Evolutionary conservation across 1,284 basidiomycete species (phyloP), one percentile per base, ranked within the genome.

Genomic region (Rhodotorula sp.): DNA sequence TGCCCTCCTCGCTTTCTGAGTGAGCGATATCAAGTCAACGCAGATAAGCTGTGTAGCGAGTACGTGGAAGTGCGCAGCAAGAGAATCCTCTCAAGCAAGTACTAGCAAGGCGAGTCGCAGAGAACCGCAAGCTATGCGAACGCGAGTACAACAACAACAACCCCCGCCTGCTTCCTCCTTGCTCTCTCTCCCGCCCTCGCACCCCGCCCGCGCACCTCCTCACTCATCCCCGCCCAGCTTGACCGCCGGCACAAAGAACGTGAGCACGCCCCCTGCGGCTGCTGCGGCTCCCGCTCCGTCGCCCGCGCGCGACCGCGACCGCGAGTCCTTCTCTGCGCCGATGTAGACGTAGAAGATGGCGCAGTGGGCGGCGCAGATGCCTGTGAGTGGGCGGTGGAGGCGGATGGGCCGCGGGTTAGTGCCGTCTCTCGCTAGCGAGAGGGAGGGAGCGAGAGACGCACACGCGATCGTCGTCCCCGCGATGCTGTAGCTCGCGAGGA

Each of bases 321-420:
- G 41, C 29, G 25, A 19, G 48, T 51, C 60, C 48, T 50, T 50
- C 57, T 78, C 73, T 19, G 80, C 77, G 17, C 80, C 80, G 37
- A 81, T 76, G 68, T 81, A 81, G 64, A 81, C 80, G 72, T 81
- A 81, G 55, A 81, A 81, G 69, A 81, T 81, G 54, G 78, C 80
- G 69, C 80, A 81, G 69, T 81, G 80, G 44, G 71, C 70, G 32
- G 71, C 66, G 75, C 80, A 81, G 61, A 81, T 75, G 46, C 71
- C 72, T 76, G 64, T 1, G 39, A 29, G 46, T 32, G 50, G 10
- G 22, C 29, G n/a, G 15, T 34, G 4, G 41, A 17, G 61, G 22
- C 25, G 2, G 15, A 0, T 21, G 27, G 19, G 1, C n/a, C n/a
- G n/a, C n/a, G n/a, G n/a, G n/a, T n/a, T n/a, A n/a, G n/a, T n/a